Base-by-base conservation (phyloP, 352 stramenopile species). In the Nothophytophthora sp. region DNA sequence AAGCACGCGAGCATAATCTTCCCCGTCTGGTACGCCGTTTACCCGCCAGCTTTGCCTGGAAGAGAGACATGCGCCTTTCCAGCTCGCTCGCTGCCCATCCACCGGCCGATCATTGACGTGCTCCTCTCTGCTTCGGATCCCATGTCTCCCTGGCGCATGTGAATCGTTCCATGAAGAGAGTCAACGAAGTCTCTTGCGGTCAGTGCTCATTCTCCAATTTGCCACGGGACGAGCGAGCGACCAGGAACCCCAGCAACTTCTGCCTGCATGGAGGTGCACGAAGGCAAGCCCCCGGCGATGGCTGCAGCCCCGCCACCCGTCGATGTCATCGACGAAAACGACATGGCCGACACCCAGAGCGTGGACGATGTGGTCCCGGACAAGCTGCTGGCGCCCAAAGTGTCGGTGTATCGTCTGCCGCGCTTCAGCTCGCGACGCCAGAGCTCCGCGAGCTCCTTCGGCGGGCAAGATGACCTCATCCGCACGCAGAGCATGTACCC, bases 401-500 rank as follows among this genome's bases (percentile, higher is more conserved):
- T 63, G 6, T 60, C 61, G 9, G 61, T 51, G 0, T 67, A 64
- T 33, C 56, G 62, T 22, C 57, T 71, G 4, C 62, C 62, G 23
- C 62, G 62, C 42, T 71, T 71, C 56, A 63, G 27, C 13, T 71
- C 62, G 0, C 62, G 62, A 8, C 62, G 62, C 4, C 30, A 55
- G 11, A 72, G 48, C 20, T 58, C 43, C 48, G 39, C 41, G 18
- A 51, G 55, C 10, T 59, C 55, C 2, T 52, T 55, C 4, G 52
- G 50, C 5, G 51, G 56, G 20, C 15, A 58, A 3, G 37, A 59
- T 9, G 13, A 18, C n/a, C 40, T 68, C 2, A 18, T 52, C 3
- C 63, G 63, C 25, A 61, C 63, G 0, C 49, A 55, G 10, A 72
- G 63, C n/a, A 72, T 67, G 58, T 67, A 52, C 30, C 63, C 63